Base-by-base conservation (phyloP, 345 rosid genomes). In the Stellera chamaejasme region DNA sequence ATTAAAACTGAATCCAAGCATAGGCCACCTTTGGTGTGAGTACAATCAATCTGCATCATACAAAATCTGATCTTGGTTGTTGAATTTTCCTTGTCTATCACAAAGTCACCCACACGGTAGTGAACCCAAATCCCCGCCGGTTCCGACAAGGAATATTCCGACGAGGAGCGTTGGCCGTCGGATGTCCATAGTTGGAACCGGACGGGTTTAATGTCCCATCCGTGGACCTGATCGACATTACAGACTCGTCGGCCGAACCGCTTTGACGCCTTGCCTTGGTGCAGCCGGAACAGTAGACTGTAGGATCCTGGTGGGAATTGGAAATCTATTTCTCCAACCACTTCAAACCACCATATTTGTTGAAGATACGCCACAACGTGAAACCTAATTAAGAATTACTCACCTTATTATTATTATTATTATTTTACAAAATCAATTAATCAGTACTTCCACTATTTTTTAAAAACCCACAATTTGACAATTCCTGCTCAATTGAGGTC, bases 321-420 rank as follows among this genome's bases (percentile, higher is more conserved):
- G 59, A 93, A 89, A 57, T 69, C 90, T 6, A 84, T 46, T 53
- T 82, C 79, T 36, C 99, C 99, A 14, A 74, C 81, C 13, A 77
- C 84, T 74, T 93, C 97, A 45, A 82, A 81, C 99, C 99, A 93
- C 99, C 99, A 89, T 27, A 84, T 82, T 77, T 93, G 97, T 66
- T 91, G 86, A 45, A 93, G 97, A 75, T 84, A 93, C 63, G 94
- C 90, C 54, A 84, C 75, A 13, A 85, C 70, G 10, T 69, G 63
- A 62, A 89, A 93, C 66, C 97, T 85, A 27, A 32, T 32, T 32
- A 32, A 32, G 39, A 32, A 32, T 5, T 8, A 32, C 8, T 32
- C 8, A 0, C 8, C 8, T 32, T 32, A 32, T 4, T 4, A 32
- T 8, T 32, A 32, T 32, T 4, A 28, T 28, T 28, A 28, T 6